Evolutionary conservation across 805 yeast genomes (phyloP), one percentile per base, ranked within the genome.

Genomic region (Lachancea nothofagi): DNA sequence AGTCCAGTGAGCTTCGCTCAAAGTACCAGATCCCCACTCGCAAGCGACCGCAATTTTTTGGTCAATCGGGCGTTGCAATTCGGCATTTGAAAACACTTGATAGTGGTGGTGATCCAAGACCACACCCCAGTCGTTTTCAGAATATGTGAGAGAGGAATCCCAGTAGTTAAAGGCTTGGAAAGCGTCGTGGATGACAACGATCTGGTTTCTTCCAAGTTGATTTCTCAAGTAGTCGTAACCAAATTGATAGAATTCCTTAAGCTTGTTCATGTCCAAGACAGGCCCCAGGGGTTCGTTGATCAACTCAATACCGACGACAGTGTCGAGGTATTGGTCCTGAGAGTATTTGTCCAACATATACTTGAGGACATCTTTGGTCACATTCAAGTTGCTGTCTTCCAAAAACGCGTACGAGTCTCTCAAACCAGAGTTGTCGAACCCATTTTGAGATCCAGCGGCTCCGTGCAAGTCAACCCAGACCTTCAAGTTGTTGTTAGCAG

Each of bases 361-460:
- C 15, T 67, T 55, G 41, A 89, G 62, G 2, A 79, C 85, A 5
- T 68, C 57, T 36, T 75, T 53, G 1, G 95, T 80, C 13, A 75
- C 50, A 23, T 69, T 61, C 32, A 72, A 64, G 54, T 81, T 79
- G 14, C 51, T 57, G 42, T 71, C 68, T 24, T 67, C 71, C 32
- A 70, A 56, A 77, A 83, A 87, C 2, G 61, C 61, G 34, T 69
- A 55, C 2, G 52, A 28, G 56, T 82, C 96, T 53, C 95, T 74
- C 46, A 75, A 66, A 20, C 97, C 97, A 7, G 95, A 85, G 68
- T 89, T 89, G 63, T 89, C 97, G 55, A 87, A 90, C 10, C 97
- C 97, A 59, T 89, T 89, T 62, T 89, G 97, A 17, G 95, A 83
- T 17, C 96, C 97, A 24, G 96, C 94, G n/a, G 83, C 95, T 46